These are phyloP conservation scores for Hibiscus trionum DNA, from an alignment of 345 rosid genomes.

Conservation along the genomic window DNA sequence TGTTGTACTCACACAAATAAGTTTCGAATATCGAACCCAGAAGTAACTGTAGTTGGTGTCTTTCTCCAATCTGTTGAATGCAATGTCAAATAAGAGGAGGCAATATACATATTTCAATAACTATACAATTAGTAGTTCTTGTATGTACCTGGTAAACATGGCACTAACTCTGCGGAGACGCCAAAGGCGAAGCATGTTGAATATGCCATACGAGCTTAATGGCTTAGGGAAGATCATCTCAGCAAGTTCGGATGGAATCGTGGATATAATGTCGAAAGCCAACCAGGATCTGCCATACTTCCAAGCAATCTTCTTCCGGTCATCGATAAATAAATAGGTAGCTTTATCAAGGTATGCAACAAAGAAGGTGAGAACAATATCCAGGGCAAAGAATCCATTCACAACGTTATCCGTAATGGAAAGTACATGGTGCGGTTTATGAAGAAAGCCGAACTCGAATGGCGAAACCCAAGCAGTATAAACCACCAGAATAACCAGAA, in stretches of 20 bases:
- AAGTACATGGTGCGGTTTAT: slow-evolving; percentile 41
- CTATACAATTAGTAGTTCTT: no score
- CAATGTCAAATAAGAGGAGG: no score
- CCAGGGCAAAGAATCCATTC: slow-evolving; percentile 80
- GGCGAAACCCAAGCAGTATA: slow-evolving; percentile 97
- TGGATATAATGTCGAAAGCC: slow-evolving; percentile 62
- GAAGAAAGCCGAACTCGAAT: slow-evolving; percentile 78
- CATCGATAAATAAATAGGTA: slow-evolving; percentile 66
- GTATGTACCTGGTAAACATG: no score
- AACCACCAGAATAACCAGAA: slow-evolving; percentile 58
- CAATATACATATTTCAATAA: no score
- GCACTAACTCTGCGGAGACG: no score
- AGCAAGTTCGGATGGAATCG: slow-evolving; percentile 71
- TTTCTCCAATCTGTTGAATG: slow-evolving; percentile 66
- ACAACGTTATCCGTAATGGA: slow-evolving; percentile 69
- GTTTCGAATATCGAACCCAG: slow-evolving; percentile 88
- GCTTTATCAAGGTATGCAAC: slow-evolving; percentile 70
- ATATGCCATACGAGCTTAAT: slow-evolving; percentile 49
- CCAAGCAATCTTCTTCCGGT: slow-evolving; percentile 61
- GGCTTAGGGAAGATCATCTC: slow-evolving; percentile 47
- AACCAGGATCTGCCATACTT: slow-evolving; percentile 78
- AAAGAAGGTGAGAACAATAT: slow-evolving; percentile 75
- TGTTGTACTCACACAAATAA: slow-evolving; percentile 65
- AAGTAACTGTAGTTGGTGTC: slow-evolving; percentile 85
- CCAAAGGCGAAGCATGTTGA: slow-evolving; percentile 80